A percentile compares a stretch with the other conserved stretches of the same genome.
phyloP scores from a whole-genome alignment of 495 filamentous ascomycete species.

The Neurospora discreta region DNA sequence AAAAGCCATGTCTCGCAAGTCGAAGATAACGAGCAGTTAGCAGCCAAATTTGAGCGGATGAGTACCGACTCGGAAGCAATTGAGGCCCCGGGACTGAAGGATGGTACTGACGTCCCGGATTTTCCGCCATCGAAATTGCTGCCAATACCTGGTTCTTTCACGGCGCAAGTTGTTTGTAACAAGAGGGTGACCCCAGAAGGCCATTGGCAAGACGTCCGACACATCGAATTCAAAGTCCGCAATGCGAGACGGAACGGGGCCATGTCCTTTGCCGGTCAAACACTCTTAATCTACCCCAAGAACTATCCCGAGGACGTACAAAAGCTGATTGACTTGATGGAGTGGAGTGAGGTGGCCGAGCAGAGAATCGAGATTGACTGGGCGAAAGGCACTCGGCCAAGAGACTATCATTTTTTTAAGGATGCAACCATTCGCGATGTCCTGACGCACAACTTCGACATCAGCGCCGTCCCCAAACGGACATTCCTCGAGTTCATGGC shows the following conservation, averaged over 20 bases:
- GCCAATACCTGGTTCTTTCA: constrained; percentile 42
- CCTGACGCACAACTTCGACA: constrained; percentile 70
- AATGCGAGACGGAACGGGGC: neutral
- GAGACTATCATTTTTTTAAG: neutral
- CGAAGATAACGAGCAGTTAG: neutral
- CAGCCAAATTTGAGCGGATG: neutral
- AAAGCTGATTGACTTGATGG: constrained; percentile 60
- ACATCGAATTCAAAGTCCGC: neutral
- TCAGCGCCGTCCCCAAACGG: constrained; percentile 78
- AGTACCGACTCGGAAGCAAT: neutral
- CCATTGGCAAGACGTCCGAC: constrained; percentile 85
- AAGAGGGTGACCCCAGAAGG: constrained; percentile 56
- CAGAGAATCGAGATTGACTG: neutral
- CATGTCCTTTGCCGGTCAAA: constrained; percentile 51
- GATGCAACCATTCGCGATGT: constrained; percentile 57
- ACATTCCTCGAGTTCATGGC: constrained; percentile 69
- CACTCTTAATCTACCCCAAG: constrained; percentile 71
- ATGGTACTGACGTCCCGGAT: neutral
- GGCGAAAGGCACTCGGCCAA: neutral
- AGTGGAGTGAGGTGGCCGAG: constrained; percentile 62
- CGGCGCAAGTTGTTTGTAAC: constrained; percentile 42
- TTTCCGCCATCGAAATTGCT: constrained; percentile 35
- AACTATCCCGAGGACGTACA: constrained; percentile 73
- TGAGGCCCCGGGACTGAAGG: neutral
- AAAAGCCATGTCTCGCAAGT: neutral